Conservation (phyloP, 1,284 basidiomycete genomes). For the Microbotryomycetes sp. region DNA sequence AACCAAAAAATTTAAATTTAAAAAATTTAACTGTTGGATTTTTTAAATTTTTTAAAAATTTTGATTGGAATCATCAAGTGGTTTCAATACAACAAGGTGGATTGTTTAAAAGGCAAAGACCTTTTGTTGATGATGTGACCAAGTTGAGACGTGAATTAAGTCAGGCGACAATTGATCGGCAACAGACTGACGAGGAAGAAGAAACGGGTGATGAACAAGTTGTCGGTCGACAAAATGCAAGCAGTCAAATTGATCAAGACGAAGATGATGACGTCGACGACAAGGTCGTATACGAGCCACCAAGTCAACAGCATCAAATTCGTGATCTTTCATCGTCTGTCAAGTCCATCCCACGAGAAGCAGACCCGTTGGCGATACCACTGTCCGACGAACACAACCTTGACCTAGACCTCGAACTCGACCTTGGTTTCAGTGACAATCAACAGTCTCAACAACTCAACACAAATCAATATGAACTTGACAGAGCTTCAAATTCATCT, state of each 20-base stretch:
- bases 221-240: background rate
- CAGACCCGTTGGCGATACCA: background rate
- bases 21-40: constrained; percentile 24
- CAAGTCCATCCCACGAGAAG: no score
- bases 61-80: constrained; percentile 5
- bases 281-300: background rate
- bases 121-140: background rate
- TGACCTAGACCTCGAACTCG: background rate
- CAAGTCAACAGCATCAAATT: background rate
- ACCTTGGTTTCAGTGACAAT: background rate
- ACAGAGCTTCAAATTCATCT: constrained; percentile 19
- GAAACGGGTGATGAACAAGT: background rate
- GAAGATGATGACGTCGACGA: background rate
- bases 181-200: background rate
- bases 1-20: constrained; percentile 2
- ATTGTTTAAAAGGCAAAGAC: constrained; percentile 7
- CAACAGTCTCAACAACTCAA: no score
- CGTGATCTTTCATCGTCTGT: no score
- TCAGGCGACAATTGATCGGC: background rate
- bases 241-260: no score
- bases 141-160: background rate
- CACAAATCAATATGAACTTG: no score
- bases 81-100: constrained; percentile 20
- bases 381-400: background rate
- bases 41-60: constrained; percentile 20